Base-by-base conservation (phyloP, 2,329 filamentous ascomycete species). In the Myriosclerotinia duriaeana region DNA sequence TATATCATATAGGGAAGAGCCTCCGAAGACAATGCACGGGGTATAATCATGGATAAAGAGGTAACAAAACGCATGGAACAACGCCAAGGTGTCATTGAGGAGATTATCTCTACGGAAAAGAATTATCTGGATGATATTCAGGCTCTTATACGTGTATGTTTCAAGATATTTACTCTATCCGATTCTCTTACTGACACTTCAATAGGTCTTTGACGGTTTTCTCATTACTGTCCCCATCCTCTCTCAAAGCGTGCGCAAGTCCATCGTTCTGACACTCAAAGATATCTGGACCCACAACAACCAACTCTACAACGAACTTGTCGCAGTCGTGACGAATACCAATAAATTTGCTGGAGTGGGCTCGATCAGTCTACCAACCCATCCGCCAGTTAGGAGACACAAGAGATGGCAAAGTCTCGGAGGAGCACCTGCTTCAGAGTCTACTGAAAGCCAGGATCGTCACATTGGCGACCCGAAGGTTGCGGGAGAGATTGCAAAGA, bases 51-150 rank as follows among this genome's bases (percentile, higher is more conserved):
- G 14, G 92, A 97, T 71, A 84, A 89, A 67, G 87, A 83, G 40
- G 88, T 90, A n/a, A 84, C 85, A 53, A 85, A 88, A 71, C 86
- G 93, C 64, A 86, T 92, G 1, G 78, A 90, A 26, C 90, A 93
- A 73, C 86, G 95, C 68, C 87, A 92, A 17, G 87, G 89, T 69
- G 87, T 96, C 50, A 79, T 98, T 46, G 91, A 95, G 75, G 95
- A 98, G 78, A 81, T 98, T 61, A 87, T 97, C 68, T 85, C 80
- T 66, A 96, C 93, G 0, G 95, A 98, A 77, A 90, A 95, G 76
- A 87, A 89, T 73, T 98, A 98, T 76, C 88, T 98, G 72, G 87
- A 89, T 20, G 94, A 97, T 73, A 78, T 98, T 67, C 92, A 92
- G 72, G 92, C 95, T 71, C 81, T 98, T 67, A 89, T 90, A 76